Percentiles rank a stretch among this genome's conserved stretches.
These are phyloP conservation scores for Pseudonitzschia multiseries DNA, from an alignment of 108 stramenopile species.

Conservation along the genomic window DNA sequence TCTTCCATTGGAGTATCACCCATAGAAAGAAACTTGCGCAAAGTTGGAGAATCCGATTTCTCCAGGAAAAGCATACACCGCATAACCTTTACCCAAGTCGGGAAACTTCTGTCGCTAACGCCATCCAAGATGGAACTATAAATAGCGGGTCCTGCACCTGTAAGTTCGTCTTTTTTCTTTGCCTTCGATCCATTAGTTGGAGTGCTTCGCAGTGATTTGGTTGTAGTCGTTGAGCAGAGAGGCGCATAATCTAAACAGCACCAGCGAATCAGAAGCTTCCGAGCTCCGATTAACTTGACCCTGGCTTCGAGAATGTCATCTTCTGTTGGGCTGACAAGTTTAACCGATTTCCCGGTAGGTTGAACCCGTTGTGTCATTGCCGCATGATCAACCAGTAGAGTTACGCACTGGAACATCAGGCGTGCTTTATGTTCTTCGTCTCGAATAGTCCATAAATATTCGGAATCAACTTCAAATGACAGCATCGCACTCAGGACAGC, in stretches of 20 bases:
- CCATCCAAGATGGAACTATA: slow-evolving; percentile 53
- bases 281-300: slow-evolving; percentile 8
- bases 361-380: slow-evolving; percentile 13
- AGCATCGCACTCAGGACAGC: slow-evolving; percentile 47
- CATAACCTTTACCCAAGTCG: slow-evolving; percentile 41
- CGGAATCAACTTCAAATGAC: slow-evolving; percentile 23
- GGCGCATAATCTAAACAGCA: slow-evolving; percentile 55
- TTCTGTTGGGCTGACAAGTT: slow-evolving; percentile 15
- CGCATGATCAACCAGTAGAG: slow-evolving; percentile 31
- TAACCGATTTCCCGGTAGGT: slow-evolving; percentile 8
- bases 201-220: neutral
- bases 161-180: slow-evolving; percentile 28
- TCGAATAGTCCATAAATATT: slow-evolving; percentile 25
- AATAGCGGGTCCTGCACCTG: slow-evolving; percentile 52
- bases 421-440: slow-evolving; percentile 53
- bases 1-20: slow-evolving; percentile 20
- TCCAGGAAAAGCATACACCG: slow-evolving; percentile 63
- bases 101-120: slow-evolving; percentile 10
- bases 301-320: neutral
- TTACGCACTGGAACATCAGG: slow-evolving; percentile 62
- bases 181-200: neutral
- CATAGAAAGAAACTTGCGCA: slow-evolving; percentile 39
- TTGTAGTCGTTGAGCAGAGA: slow-evolving; percentile 1
- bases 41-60: slow-evolving; percentile 34
- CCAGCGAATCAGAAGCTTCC: slow-evolving; percentile 53